Percentiles rank a stretch among this genome's conserved stretches.
phyloP scores from a whole-genome alignment of 2,329 filamentous ascomycete genomes.

The Aspergillus phoenicis region DNA sequence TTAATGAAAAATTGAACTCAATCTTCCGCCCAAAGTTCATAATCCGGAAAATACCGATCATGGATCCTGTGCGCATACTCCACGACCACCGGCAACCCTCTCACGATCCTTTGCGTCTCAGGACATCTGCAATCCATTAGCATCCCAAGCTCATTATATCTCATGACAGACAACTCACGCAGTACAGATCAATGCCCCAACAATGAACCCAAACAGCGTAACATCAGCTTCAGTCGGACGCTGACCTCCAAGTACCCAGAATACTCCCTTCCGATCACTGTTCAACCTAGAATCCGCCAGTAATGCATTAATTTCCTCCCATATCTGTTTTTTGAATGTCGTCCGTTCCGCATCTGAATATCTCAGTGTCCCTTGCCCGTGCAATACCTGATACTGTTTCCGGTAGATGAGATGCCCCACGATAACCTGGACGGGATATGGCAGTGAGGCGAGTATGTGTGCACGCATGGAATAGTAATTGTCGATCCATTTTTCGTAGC shows the following conservation, averaged over 20 bases:
- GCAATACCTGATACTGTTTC: conserved; percentile 46
- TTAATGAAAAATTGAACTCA: background rate
- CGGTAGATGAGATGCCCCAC: conserved; percentile 56
- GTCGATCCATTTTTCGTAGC: conserved; percentile 59
- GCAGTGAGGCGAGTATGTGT: conserved; percentile 51
- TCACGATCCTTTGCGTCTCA: conserved; percentile 49
- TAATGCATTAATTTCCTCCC: conserved; percentile 54
- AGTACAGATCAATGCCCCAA: conserved; percentile 53
- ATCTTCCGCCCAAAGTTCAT: conserved; percentile 28
- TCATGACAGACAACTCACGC: conserved; percentile 51
- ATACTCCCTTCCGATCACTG: conserved; percentile 40
- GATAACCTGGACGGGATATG: conserved; percentile 55
- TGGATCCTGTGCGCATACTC: conserved; percentile 63
- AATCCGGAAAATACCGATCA: conserved; percentile 60
- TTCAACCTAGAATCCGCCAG: conserved; percentile 44
- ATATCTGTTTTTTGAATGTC: conserved; percentile 53
- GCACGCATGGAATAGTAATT: conserved; percentile 64
- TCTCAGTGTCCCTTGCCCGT: conserved; percentile 60
- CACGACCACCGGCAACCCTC: conserved; percentile 51
- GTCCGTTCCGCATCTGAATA: conserved; percentile 55
- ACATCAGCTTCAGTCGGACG: conserved; percentile 61
- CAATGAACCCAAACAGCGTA: conserved; percentile 60
- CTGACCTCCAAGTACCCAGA: conserved; percentile 60
- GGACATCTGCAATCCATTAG: conserved; percentile 46
- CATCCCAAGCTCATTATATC: background rate